Percentiles rank a stretch among this genome's conserved stretches.
phyloP scores from a whole-genome alignment of 164 flowering plant genomes.

The Annona squamosa region DNA sequence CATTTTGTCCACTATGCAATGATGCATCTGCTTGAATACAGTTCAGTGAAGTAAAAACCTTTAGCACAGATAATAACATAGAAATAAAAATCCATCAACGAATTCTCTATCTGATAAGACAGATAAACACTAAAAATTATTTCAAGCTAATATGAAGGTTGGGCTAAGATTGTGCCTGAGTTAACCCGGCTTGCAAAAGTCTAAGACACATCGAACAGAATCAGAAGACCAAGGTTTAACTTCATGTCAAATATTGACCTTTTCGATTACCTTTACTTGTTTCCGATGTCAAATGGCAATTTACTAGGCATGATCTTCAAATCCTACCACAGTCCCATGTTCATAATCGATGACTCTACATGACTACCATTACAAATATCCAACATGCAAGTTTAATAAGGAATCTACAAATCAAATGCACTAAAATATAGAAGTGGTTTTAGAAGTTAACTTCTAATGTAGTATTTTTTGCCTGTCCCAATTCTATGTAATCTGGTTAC shows the following conservation, averaged over 20 bases:
- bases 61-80: neutral
- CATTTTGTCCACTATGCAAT: constrained; percentile 6
- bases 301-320: neutral
- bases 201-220: neutral
- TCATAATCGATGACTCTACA: neutral
- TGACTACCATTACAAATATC: neutral
- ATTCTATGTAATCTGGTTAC: no score
- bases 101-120: no score
- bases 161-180: neutral
- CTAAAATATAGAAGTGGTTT: neutral
- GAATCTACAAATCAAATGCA: neutral
- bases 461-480: no score
- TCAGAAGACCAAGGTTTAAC: neutral
- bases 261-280: neutral
- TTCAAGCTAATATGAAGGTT: neutral
- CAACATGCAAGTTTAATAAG: neutral
- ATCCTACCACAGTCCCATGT: neutral
- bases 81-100: no score
- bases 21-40: constrained; percentile 1
- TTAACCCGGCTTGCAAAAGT: neutral
- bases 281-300: neutral
- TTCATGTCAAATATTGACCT: neutral
- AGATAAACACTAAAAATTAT: no score
- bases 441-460: no score
- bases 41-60: neutral